Evolutionary conservation across 2,329 filamentous ascomycete species (phyloP), one percentile per base, ranked within the genome.

Genomic region (Fusarium guadeloupense): DNA sequence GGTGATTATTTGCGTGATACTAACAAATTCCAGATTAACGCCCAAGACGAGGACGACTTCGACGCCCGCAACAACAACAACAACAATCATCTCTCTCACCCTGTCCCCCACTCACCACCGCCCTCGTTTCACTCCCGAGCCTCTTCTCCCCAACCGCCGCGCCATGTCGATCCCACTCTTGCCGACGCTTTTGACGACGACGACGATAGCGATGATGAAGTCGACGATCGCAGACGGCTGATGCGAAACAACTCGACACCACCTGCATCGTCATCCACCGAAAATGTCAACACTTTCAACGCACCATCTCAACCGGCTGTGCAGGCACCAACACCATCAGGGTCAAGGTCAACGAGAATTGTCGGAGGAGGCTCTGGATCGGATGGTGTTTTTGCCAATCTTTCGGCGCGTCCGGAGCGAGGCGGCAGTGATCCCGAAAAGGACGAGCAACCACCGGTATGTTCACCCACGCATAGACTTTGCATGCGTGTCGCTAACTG

Each of bases 341-440:
- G 69, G n/a, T 78, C 74, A 26, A 79, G 85, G 59, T 60, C 69
- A 31, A 35, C 57, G 64, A 51, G 83, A 28, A 34, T 90, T 3
- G 87, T 92, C 59, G 90, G 92, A 37, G 86, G 89, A 47, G 89
- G 89, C 20, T 85, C 88, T n/a, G 88, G 90, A 49, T 93, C 92
- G 43, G 95, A 98, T 76, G 95, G 95, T 59, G 95, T 99, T 21
- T 99, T 97, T 78, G 95, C 94, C 49, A 99, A 99, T 74, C 78
- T 99, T 66, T 92, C 87, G 66, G 95, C 95, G 13, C 94, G 97
- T 74, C 94, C 94, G 0, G 92, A 96, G 69, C 83, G 87, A 37
- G 89, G 88, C 20, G 88, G 90, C 55, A 90, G 88, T 23, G 89
- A 91, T 57, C 90, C 92, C 61, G 86, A 88, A 66, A 81, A 91